Base-by-base conservation (phyloP, 108 stramenopile species). In the Fistulifera pelliculosa region DNA sequence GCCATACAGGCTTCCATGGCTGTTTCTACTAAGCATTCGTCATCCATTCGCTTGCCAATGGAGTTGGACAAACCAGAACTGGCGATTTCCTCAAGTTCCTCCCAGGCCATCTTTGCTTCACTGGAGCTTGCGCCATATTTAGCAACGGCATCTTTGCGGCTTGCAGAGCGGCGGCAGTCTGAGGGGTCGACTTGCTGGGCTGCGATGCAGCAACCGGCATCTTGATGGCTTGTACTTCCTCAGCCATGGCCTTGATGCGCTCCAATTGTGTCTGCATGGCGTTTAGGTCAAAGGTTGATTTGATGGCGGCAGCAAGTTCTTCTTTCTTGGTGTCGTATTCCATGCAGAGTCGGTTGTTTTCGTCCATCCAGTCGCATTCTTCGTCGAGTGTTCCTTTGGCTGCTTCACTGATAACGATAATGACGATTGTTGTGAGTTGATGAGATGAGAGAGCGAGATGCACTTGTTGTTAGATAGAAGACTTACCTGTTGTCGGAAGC, bases 101-200 rank as follows among this genome's bases (percentile, higher is more conserved):
- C 88, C 88, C 88, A 90, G 13, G 88, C 88, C 63, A 90, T 44
- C 41, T 57, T 67, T 44, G 88, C 88, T 52, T 85, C 75, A 19
- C 51, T 31, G 25, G 80, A 81, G n/a, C 50, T 23, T 14, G 49
- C 23, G 5, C 88, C 88, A 41, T 71, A 63, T 40, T 74, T 51
- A 14, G 68, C 58, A 1, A 75, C 73, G 35, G 73, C 58, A 27
- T 55, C 39, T 21, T 79, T 75, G 88, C 88, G 27, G 53, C 69
- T n/a, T 52, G 55, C 16, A 90, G 53, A 18, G 88, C 83, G 7
- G 38, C 55, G 65, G 61, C 71, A 35, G 44, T 58, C 49, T 17
- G 62, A 60, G 27, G 40, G 44, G 55, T 61, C 27, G 16, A 19
- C 25, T 45, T 17, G 19, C 19, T 17, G 19, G 14, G 48, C 2